phyloP scores from a whole-genome alignment of 139 green algal species.

The Ettlia oleoabundans region DNA sequence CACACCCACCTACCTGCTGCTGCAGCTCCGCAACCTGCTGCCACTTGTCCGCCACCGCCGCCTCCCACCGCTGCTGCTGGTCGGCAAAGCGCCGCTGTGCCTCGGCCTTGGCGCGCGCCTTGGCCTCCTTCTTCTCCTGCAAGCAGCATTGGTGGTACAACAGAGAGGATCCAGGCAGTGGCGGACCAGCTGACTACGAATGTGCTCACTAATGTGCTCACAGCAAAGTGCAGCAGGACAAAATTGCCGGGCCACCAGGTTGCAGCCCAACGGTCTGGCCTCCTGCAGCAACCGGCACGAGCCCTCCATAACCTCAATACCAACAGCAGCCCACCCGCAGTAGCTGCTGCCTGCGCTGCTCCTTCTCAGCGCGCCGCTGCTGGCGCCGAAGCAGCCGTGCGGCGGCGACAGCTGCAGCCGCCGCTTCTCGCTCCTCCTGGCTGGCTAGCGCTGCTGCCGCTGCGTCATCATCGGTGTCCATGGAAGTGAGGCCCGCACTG shows the following conservation, averaged over 20 bases:
- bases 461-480: slow-evolving; percentile 18
- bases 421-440: slow-evolving; percentile 25
- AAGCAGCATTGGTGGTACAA: background rate
- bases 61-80: slow-evolving; percentile 31
- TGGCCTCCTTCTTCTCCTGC: slow-evolving; percentile 33
- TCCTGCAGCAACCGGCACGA: background rate
- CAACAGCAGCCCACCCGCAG: background rate
- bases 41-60: slow-evolving; percentile 33
- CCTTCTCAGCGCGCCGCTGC: slow-evolving; percentile 1
- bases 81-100: slow-evolving; percentile 33
- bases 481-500: slow-evolving; percentile 3
- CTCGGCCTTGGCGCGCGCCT: slow-evolving; percentile 18
- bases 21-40: slow-evolving; percentile 27
- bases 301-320: background rate
- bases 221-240: background rate
- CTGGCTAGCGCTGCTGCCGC: slow-evolving; percentile 8
- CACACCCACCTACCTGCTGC: background rate
- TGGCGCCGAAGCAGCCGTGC: slow-evolving; percentile 3
- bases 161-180: too few species aligned
- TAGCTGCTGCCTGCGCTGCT: slow-evolving; percentile 29
- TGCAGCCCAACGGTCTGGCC: too few species aligned
- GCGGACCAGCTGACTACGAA: too few species aligned
- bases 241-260: too few species aligned
- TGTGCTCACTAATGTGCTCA: too few species aligned
- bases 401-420: background rate